Base-by-base conservation (phyloP, 345 rosid species). In the Erucastrum elatum region DNA sequence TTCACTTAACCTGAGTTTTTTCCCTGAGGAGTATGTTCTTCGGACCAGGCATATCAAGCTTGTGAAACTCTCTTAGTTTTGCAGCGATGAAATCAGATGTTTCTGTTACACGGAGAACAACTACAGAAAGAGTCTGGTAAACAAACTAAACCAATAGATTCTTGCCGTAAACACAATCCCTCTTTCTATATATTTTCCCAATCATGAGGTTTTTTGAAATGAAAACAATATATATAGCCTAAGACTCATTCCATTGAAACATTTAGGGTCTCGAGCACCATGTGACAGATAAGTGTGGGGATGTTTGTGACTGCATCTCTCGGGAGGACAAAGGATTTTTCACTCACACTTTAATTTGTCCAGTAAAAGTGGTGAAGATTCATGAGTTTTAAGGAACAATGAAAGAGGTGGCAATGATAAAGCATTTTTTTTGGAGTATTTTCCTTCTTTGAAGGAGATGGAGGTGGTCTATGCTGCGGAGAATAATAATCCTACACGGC, bases 81-180 rank as follows among this genome's bases (percentile, higher is more conserved):
- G 90, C 83, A 5, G 98, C 98, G 58, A 96, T 49, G 16, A 89
- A 82, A 66, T 83, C 87, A 66, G 99, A 96, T 73, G 78, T 87
- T 66, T 87, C 88, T 1, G 71, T 78, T 66, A 85, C 82, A 34
- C 90, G 93, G 6, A 96, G 91, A 76, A 93, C 99, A 60, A 79
- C 88, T 71, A 97, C 97, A 8, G 97, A 88, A 49, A 96, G 90
- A 17, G 99, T 93, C 99, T 96, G 91, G 68, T 65, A 76, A 71
- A 74, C 82, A n/a, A 21, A 82, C 66, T 25, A 79, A 74, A 29
- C 21, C 21, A 29, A 64, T 76, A 65, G 64, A 68, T 59, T 49
- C 53, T 11, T 71, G 65, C 74, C 79, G 75, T 73, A 73, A 8
- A 69, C 31, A 66, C 26, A 39, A 74, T 30, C 72, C 69, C 68